Base-by-base conservation (phyloP, 2,329 filamentous ascomycete genomes). In the Dendryphion nanum region DNA sequence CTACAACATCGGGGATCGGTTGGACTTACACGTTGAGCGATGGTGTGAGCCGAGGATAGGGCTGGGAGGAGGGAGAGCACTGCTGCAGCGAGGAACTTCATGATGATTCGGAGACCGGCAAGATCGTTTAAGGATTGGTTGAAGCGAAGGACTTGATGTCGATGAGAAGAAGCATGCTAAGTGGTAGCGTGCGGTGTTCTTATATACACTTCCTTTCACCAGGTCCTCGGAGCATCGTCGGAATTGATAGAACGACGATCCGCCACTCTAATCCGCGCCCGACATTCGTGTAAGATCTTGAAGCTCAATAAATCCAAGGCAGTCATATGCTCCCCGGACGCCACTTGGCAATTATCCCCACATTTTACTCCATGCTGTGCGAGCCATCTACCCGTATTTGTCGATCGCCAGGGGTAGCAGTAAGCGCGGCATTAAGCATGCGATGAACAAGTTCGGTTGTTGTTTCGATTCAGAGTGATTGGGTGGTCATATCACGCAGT, bases 31-130 rank as follows among this genome's bases (percentile, higher is more conserved):
- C 31, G 31, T 48, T 73, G 70, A 45, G 71, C 72, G 49, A 74
- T 71, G 34, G 62, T 54, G 44, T 74, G 71, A 24, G 63, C 68
- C 6, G 62, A 56, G 29, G 55, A 45, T 18, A 65, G 55, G 28
- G 54, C 51, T 35, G 64, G 59, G 6, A 64, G 51, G 18, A 61
- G 44, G 14, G 57, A 46, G 24, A 54, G 41, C 14, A 52, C 35
- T 23, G 54, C 41, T 18, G 44, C 37, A 17, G 50, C 37, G 50
- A 57, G 35, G 47, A 61, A 45, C 51, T 51, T 64, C 61, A 64
- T 64, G 19, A 8, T 50, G 50, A 38, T 14, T 13, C 33, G 14
- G 21, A 38, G 33, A 19, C 26, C 30, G 28, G 20, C 28, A 16
- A 6, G 16, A 20, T 35, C 32, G 18, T 16, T 7, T 18, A 45